These are phyloP conservation scores for Extremus antarcticus DNA, from an alignment of 495 filamentous ascomycete species.

Conservation along the genomic window DNA sequence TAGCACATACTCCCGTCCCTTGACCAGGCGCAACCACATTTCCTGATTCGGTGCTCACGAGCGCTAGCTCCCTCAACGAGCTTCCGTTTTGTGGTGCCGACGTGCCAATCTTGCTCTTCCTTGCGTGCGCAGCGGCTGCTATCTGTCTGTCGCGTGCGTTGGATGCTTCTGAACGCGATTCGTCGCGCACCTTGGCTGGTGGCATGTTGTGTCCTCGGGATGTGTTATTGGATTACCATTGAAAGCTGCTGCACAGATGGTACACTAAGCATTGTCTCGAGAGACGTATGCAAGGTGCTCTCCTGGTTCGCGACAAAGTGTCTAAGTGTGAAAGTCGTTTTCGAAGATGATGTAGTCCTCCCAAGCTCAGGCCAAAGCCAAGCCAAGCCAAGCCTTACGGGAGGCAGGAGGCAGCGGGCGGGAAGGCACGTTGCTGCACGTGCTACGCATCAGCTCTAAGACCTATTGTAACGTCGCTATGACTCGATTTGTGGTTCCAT, in stretches of 20 bases:
- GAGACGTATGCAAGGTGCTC: not conserved
- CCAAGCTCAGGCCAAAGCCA: too few relatives aligned
- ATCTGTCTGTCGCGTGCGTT: constrained; percentile 12
- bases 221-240: not conserved
- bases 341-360: too few relatives aligned
- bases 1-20: constrained; percentile 24
- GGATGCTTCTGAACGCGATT: constrained; percentile 16
- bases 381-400: too few relatives aligned
- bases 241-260: not conserved
- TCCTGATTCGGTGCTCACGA: constrained; percentile 14
- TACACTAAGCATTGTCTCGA: not conserved
- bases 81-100: constrained; percentile 21
- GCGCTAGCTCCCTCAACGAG: constrained; percentile 28
- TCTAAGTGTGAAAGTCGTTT: too few relatives aligned
- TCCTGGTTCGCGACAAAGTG: too few relatives aligned
- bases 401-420: too few relatives aligned
- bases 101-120: constrained; percentile 9
- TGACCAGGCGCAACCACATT: constrained; percentile 8
- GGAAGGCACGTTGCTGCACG: too few relatives aligned
- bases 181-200: constrained; percentile 20
- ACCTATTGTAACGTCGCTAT: too few relatives aligned
- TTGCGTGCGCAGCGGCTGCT: constrained; percentile 7
- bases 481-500: too few relatives aligned
- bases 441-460: too few relatives aligned
- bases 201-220: constrained; percentile 12